Evolutionary conservation across 495 filamentous ascomycete species (phyloP), one percentile per base, ranked within the genome.

Genomic region (Podospora didyma): DNA sequence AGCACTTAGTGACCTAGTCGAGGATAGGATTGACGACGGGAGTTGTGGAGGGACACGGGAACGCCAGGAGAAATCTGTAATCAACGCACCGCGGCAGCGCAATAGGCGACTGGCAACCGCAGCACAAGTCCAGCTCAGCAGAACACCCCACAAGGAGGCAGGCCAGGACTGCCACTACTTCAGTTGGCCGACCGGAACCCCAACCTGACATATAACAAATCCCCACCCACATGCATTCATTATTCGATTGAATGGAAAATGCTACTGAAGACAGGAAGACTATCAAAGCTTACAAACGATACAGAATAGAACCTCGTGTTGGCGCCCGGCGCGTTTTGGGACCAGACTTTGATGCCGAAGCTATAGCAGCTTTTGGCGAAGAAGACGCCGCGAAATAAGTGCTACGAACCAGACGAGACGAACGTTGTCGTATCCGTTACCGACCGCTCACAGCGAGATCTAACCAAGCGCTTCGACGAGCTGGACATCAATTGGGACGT

Each of bases 201-300:
- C 7, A 62, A 49, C 51, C 46, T 53, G 39, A 41, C 53, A 60
- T 67, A 64, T 52, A 46, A 62, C 20, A 52, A 64, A 53, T 51
- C 24, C 26, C 62, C 57, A 41, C 62, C 57, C 35, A 65, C 55
- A 51, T 64, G 56, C 46, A 69, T 67, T 48, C 60, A 65, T 63
- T 72, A 65, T 58, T 60, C 59, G 24, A 63, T 70, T 44, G 57
- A 72, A 49, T 72, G 59, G 65, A 68, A 66, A 50, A 48, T 72
- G 14, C 56, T 35, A 14, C 44, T 72, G 34, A 68, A 69, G 44
- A 59, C 49, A 49, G 42, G 44, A 54, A 49, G 56, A 59, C 49
- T 60, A 41, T 51, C 46, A 53, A 60, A 53, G 44, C 53, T 64
- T 53, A 50, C 60, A 54, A 67, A 64, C 48, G 60, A 67, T 44